A percentile compares a stretch with the other conserved stretches of the same genome.
phyloP scores from a whole-genome alignment of 768 basidiomycete species.

The Amanita exitialis region DNA sequence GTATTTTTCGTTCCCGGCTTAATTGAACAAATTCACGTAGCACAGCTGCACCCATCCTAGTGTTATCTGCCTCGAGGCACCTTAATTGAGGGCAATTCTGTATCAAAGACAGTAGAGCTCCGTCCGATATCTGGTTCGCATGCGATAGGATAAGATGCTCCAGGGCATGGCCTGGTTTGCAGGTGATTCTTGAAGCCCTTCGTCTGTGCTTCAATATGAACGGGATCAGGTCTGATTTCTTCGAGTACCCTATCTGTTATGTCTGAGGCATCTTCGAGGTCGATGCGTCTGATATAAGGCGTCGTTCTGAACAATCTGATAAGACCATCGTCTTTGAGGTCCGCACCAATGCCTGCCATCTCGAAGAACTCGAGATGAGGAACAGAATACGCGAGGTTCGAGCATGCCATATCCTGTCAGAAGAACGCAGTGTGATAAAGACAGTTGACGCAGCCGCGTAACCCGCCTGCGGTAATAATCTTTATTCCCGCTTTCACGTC shows the following conservation, averaged over 20 bases:
- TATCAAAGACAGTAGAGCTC: conserved; percentile 55
- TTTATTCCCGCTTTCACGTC: conserved; percentile 43
- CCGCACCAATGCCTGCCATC: conserved; percentile 62
- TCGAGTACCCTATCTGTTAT: conserved; percentile 67
- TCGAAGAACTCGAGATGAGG: conserved; percentile 73
- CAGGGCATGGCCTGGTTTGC: conserved; percentile 53
- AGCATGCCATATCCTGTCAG: conserved; percentile 71
- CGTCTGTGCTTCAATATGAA: neutral
- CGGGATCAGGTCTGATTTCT: conserved; percentile 43
- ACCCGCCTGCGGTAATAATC: conserved; percentile 46
- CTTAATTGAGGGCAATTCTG: conserved; percentile 49
- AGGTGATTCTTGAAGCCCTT: conserved; percentile 12
- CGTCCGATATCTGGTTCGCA: conserved; percentile 53
- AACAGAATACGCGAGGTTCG: conserved; percentile 58
- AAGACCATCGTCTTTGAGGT: conserved; percentile 66
- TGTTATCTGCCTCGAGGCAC: conserved; percentile 73
- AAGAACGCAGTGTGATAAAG: conserved; percentile 57
- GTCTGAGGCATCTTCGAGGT: conserved; percentile 75
- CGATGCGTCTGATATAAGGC: conserved; percentile 62
- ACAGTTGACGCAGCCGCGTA: conserved; percentile 64
- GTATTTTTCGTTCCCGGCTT: conserved; percentile 33
- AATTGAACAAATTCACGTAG: conserved; percentile 60
- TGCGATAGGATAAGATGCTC: conserved; percentile 67
- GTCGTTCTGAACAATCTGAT: conserved; percentile 59
- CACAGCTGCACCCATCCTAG: conserved; percentile 51